These are phyloP conservation scores for Cladorrhinum sp. DNA, from an alignment of 2,329 filamentous ascomycete genomes.

Conservation along the genomic window DNA sequence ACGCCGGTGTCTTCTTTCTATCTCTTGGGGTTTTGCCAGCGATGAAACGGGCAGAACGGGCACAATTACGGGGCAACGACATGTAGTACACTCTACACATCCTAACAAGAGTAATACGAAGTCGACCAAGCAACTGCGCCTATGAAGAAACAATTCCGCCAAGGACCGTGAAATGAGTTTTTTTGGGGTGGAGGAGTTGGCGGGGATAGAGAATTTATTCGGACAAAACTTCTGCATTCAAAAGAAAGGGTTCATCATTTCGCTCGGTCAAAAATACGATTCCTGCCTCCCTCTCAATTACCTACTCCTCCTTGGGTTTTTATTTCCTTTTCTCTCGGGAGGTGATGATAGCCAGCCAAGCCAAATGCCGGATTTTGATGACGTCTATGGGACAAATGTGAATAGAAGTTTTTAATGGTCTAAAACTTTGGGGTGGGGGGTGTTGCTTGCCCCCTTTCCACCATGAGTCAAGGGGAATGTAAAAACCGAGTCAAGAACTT, in stretches of 20 bases:
- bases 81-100: slow-evolving; percentile 43
- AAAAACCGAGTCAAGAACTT: not conserved
- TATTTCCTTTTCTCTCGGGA: not conserved
- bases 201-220: slow-evolving; percentile 25
- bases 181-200: slow-evolving; percentile 33
- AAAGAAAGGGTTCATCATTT: slow-evolving; percentile 23
- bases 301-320: slow-evolving; percentile 8
- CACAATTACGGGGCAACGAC: slow-evolving; percentile 32
- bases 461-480: not conserved
- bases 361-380: not conserved
- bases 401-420: slow-evolving; percentile 8
- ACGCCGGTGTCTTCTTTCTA: slow-evolving; percentile 20
- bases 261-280: slow-evolving; percentile 23
- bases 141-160: slow-evolving; percentile 26
- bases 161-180: slow-evolving; percentile 29
- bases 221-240: slow-evolving; percentile 26
- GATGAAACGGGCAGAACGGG: slow-evolving; percentile 24
- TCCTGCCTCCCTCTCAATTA: slow-evolving; percentile 21
- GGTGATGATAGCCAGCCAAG: not conserved
- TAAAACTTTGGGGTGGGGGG: not conserved
- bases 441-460: not conserved
- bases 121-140: slow-evolving; percentile 32
- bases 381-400: slow-evolving; percentile 2
- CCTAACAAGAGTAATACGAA: slow-evolving; percentile 27
- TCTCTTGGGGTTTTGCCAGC: slow-evolving; percentile 26